A percentile compares a stretch with the other conserved stretches of the same genome.
Conservation (phyloP, 2,329 filamentous ascomycete genomes). For the Phaeosphaeria sp. region DNA sequence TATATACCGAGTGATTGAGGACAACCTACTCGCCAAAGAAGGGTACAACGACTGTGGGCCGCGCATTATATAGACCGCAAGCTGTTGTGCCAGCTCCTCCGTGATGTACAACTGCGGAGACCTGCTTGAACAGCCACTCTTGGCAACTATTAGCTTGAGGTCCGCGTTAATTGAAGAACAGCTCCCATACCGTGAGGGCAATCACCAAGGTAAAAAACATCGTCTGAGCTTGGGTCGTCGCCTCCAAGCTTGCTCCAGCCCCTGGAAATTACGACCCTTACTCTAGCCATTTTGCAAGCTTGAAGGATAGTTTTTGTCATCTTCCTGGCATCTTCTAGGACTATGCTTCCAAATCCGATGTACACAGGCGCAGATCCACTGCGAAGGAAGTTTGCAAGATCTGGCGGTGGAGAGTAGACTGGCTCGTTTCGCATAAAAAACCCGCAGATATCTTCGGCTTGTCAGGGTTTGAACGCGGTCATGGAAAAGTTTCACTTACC, state of each 20-base stretch:
- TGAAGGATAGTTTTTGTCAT: constrained; percentile 55
- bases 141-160: constrained; percentile 75
- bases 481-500: neutral
- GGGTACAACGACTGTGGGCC: constrained; percentile 79
- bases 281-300: constrained; percentile 46
- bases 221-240: constrained; percentile 32
- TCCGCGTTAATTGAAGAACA: neutral
- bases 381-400: constrained; percentile 53
- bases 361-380: constrained; percentile 60
- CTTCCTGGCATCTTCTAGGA: constrained; percentile 57
- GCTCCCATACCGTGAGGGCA: constrained; percentile 48
- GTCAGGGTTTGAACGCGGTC: neutral
- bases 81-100: constrained; percentile 88
- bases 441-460: constrained; percentile 43
- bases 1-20: neutral
- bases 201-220: constrained; percentile 60
- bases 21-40: constrained; percentile 70
- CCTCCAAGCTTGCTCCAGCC: constrained; percentile 54
- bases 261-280: constrained; percentile 60
- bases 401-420: constrained; percentile 47
- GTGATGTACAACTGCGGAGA: constrained; percentile 82
- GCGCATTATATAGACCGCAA: constrained; percentile 77
- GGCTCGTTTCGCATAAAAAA: constrained; percentile 54
- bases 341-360: constrained; percentile 65
- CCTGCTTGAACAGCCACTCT: constrained; percentile 83